Evolutionary conservation across 2,329 filamentous ascomycete species (phyloP).

Genomic region (Aspergillus viridinutans): DNA sequence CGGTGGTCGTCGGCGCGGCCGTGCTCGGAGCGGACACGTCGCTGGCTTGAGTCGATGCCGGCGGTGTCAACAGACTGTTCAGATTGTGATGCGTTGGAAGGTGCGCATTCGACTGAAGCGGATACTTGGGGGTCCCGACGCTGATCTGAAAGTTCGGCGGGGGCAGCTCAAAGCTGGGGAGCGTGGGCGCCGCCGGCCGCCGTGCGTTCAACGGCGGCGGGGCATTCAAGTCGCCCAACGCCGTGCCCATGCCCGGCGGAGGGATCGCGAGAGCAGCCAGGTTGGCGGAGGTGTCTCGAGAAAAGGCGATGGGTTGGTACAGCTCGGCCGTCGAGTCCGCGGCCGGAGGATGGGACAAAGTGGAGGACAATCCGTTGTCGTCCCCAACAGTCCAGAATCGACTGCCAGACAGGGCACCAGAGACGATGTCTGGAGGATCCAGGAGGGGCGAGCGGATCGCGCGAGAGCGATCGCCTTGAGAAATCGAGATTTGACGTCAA

Average conservation of each 20-base stretch:
- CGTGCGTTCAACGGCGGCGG: conserved; percentile 66
- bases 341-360: conserved; percentile 39
- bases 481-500: too few relatives aligned
- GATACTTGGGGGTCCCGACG: conserved; percentile 49
- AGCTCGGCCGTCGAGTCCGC: conserved; percentile 31
- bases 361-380: conserved; percentile 35
- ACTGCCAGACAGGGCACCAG: conserved; percentile 45
- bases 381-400: conserved; percentile 44
- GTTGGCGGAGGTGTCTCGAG: conserved; percentile 47
- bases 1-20: conserved; percentile 49
- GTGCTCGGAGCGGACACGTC: conserved; percentile 40
- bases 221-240: conserved; percentile 57
- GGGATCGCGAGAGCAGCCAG: conserved; percentile 61
- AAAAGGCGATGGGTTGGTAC: conserved; percentile 39
- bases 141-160: conserved; percentile 50
- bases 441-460: conserved; percentile 45
- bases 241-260: conserved; percentile 59
- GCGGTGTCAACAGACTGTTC: conserved; percentile 60
- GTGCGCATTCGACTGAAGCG: conserved; percentile 36
- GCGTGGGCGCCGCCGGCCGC: conserved; percentile 63
- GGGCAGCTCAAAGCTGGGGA: conserved; percentile 67
- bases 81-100: conserved; percentile 51
- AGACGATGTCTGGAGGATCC: conserved; percentile 44
- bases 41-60: conserved; percentile 53
- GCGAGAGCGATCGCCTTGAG: conserved; percentile 22